phyloP scores from a whole-genome alignment of 768 basidiomycete species.

The Crepidotus variabilis region DNA sequence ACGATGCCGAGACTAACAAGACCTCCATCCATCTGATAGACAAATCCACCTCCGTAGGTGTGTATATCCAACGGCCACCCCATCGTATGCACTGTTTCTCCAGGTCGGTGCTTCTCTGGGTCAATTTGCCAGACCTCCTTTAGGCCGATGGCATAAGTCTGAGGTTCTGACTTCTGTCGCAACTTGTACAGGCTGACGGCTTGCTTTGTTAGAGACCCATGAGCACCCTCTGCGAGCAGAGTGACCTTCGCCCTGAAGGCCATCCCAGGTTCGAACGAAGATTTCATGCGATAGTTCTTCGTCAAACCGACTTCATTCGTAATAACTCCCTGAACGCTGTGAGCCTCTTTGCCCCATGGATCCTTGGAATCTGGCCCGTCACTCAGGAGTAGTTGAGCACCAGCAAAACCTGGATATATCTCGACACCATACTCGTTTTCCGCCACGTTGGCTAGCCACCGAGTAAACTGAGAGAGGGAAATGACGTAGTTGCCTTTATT shows the following conservation, averaged over 20 bases:
- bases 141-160: conserved; percentile 94
- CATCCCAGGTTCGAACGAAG: conserved; percentile 94
- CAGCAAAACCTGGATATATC: conserved; percentile 95
- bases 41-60: conserved; percentile 91
- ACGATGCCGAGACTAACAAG: conserved; percentile 90
- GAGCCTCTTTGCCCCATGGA: conserved; percentile 38
- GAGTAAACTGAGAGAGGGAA: conserved; percentile 83
- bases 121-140: conserved; percentile 97
- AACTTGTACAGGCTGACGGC: conserved; percentile 73
- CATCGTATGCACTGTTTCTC: conserved; percentile 89
- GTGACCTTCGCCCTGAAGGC: conserved; percentile 91
- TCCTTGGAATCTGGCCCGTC: conserved; percentile 42
- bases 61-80: conserved; percentile 86
- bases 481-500: conserved; percentile 92
- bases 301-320: conserved; percentile 96
- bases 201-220: conserved; percentile 85
- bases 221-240: conserved; percentile 91
- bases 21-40: conserved; percentile 93
- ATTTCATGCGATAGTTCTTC: conserved; percentile 69
- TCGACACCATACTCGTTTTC: conserved; percentile 82
- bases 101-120: conserved; percentile 57
- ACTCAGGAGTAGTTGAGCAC: conserved; percentile 75
- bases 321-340: conserved; percentile 68
- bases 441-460: conserved; percentile 86
- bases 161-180: conserved; percentile 67